Percentiles rank a stretch among this genome's conserved stretches.
phyloP scores from a whole-genome alignment of 192 early-diverging fungal genomes.

The Coemansia sp. region DNA sequence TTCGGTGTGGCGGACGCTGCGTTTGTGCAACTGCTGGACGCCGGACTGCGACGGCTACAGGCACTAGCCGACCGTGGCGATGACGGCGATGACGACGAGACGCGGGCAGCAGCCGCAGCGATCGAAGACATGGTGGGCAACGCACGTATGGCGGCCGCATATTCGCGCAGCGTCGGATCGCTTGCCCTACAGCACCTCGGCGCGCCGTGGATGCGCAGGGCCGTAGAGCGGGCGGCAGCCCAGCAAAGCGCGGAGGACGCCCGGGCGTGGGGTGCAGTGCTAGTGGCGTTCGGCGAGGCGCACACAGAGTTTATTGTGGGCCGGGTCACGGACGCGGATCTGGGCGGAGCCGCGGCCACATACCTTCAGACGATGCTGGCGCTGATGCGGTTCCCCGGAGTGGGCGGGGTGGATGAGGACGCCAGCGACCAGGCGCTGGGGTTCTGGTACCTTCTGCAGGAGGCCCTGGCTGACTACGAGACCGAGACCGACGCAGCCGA shows the following conservation, averaged over 20 bases:
- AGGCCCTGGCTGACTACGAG: slow-evolving; percentile 55
- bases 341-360: slow-evolving; percentile 3
- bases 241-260: slow-evolving; percentile 12
- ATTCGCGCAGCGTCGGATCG: slow-evolving; percentile 22
- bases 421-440: slow-evolving; percentile 64
- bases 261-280: slow-evolving; percentile 19
- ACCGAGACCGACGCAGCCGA: slow-evolving; percentile 17
- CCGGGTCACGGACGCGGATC: slow-evolving; percentile 3
- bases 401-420: slow-evolving; percentile 62
- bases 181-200: slow-evolving; percentile 14
- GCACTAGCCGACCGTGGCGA: slow-evolving; percentile 9
- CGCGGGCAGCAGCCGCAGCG: slow-evolving; percentile 22
- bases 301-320: slow-evolving; percentile 29
- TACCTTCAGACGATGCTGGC: slow-evolving; percentile 51
- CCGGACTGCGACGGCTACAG: slow-evolving; percentile 24
- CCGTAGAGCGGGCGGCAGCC: too few relatives aligned
- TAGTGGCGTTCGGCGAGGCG: slow-evolving; percentile 39
- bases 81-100: slow-evolving; percentile 23
- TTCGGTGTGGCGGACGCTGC: slow-evolving; percentile 26
- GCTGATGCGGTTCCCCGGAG: slow-evolving; percentile 64
- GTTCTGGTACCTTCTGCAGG: slow-evolving; percentile 70
- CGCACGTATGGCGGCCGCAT: slow-evolving; percentile 18
- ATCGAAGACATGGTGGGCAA: slow-evolving; percentile 42
- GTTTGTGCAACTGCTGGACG: slow-evolving; percentile 32
- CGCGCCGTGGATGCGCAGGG: slow-evolving; percentile 31